Base-by-base conservation (phyloP, 2,329 filamentous ascomycete species). In the Verticillium klebahnii region DNA sequence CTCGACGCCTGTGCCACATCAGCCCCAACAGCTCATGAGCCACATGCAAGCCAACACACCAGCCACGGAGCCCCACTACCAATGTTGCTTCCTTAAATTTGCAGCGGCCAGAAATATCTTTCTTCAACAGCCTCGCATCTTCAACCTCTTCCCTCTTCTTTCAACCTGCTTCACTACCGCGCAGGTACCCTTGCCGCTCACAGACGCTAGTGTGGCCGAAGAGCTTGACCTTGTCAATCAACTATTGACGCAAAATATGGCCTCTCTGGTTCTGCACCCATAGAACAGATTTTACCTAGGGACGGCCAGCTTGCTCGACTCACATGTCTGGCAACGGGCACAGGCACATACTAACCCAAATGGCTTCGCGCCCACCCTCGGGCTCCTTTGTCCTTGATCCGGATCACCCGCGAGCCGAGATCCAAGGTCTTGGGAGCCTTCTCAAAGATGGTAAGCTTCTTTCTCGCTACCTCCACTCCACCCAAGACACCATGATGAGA, bases 401-500 rank as follows among this genome's bases (percentile, higher is more conserved):
- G 45, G 19, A 23, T 52, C 19, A 14, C 45, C 8, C 12, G 9
- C n/a, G 19, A 52, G 19, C n/a, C n/a, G n/a, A 52, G 19, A 52
- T 29, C 19, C 11, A 12, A 5, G 45, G 45, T 23, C 45, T 12
- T 23, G 17, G 45, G 19, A 23, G 45, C 45, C 45, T 23, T 19
- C 8, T 52, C 8, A 19, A 52, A 6, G 9, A 23, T 52, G n/a
- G 45, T 52, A 52, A 52, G 45, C 19, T 52, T 14, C 23, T 37
- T 34, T 12, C 36, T 23, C 9, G n/a, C 32, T 32, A 29, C 4
- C 14, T 56, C 36, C n/a, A 17, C 17, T 12, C 15, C 34, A 52
- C 14, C n/a, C 56, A 55, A 25, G 39, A 37, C 58, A 57, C 60
- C 61, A 69, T 72, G 69, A 74, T 71, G 69, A 74, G 63, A 67